These are phyloP conservation scores for Talaromyces marneffei DNA, from an alignment of 2,329 filamentous ascomycete genomes.

Conservation along the genomic window DNA sequence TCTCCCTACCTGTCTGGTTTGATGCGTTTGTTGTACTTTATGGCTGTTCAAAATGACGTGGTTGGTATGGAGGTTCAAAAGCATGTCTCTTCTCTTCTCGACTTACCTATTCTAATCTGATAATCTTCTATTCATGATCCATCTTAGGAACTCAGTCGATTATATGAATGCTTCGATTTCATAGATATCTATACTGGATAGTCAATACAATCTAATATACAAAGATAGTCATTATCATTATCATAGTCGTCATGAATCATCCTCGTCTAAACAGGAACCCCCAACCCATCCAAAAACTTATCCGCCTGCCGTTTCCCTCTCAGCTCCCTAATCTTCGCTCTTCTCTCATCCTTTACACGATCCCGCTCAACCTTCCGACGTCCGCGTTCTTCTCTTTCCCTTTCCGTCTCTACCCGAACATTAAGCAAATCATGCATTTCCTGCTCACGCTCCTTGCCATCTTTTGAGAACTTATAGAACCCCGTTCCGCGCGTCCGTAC, in stretches of 20 bases:
- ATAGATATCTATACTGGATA: too few relatives aligned
- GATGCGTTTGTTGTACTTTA: not conserved
- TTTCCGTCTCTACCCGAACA: constrained; percentile 64
- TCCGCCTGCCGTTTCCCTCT: constrained; percentile 65
- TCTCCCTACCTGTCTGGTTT: not conserved
- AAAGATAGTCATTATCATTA: not conserved
- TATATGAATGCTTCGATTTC: not conserved
- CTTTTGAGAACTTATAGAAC: constrained; percentile 82
- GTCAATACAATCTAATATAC: not conserved
- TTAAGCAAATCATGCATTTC: constrained; percentile 72
- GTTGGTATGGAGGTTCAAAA: not conserved
- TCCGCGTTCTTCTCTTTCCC: constrained; percentile 51
- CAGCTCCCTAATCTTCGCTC: constrained; percentile 44
- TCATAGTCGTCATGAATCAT: not conserved
- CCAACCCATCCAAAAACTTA: constrained; percentile 60
- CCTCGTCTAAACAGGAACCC: constrained; percentile 25
- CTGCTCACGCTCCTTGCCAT: constrained; percentile 58
- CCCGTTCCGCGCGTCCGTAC: constrained; percentile 81
- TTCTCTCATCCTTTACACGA: constrained; percentile 57
- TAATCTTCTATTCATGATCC: not conserved
- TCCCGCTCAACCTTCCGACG: constrained; percentile 55
- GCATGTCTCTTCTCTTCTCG: not conserved
- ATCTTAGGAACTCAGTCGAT: not conserved
- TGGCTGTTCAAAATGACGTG: not conserved
- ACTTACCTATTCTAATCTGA: not conserved